Conservation (phyloP, 2,329 filamentous ascomycete species). For the Aschersonia sp. region DNA sequence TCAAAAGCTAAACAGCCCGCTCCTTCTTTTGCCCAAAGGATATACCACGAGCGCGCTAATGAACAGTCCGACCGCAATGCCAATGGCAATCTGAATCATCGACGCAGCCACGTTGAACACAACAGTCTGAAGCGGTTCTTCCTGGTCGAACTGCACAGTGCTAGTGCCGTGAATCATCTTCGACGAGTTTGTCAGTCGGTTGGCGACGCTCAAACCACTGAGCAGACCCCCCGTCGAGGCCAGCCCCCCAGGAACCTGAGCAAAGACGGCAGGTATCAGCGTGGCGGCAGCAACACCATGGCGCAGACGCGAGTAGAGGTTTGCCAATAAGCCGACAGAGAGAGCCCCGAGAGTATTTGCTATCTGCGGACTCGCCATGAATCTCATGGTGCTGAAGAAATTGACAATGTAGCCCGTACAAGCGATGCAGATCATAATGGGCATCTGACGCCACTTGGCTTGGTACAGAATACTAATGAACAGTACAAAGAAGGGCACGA, state of each 20-base stretch:
- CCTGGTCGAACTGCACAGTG: slow-evolving; percentile 10
- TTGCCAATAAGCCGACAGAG: slow-evolving; percentile 61
- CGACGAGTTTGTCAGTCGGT: slow-evolving; percentile 25
- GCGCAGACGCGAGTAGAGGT: slow-evolving; percentile 52
- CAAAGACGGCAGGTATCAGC: slow-evolving; percentile 32
- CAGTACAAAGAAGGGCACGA: slow-evolving; percentile 59
- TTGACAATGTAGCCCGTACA: slow-evolving; percentile 64
- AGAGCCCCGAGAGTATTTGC: slow-evolving; percentile 66
- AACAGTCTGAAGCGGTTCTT: slow-evolving; percentile 16
- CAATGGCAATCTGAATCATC: slow-evolving; percentile 39
- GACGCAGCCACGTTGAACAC: slow-evolving; percentile 31
- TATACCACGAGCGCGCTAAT: slow-evolving; percentile 33
- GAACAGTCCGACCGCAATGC: slow-evolving; percentile 35
- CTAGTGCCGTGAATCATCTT: slow-evolving; percentile 19
- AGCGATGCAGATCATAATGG: slow-evolving; percentile 61
- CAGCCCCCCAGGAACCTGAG: slow-evolving; percentile 32
- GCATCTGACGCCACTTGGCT: slow-evolving; percentile 67
- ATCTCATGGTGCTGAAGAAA: slow-evolving; percentile 53
- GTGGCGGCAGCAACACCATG: slow-evolving; percentile 36
- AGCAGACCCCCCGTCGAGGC: slow-evolving; percentile 31
- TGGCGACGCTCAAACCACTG: slow-evolving; percentile 28
- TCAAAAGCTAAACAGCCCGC: slow-evolving; percentile 33
- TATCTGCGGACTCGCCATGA: slow-evolving; percentile 57
- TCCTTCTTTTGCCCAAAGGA: slow-evolving; percentile 33
- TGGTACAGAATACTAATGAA: slow-evolving; percentile 67